Conservation (phyloP, 305 asterid genomes). For the Fraxinus dipetala region DNA sequence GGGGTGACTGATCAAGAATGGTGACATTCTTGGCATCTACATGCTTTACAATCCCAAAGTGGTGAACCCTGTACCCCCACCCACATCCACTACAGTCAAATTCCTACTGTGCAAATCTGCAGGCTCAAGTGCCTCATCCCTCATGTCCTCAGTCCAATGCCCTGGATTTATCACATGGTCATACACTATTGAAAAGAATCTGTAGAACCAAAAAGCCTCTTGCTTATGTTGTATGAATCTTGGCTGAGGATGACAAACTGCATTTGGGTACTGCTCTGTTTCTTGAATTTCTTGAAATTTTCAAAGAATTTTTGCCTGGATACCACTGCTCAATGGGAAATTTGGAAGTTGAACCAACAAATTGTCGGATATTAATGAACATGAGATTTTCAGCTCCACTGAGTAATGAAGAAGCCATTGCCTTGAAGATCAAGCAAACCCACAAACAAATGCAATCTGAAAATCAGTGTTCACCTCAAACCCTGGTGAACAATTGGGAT, state of each 20-base stretch:
- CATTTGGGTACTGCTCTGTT: slow-evolving; percentile 39
- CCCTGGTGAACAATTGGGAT: background rate
- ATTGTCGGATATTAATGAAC: slow-evolving; percentile 15
- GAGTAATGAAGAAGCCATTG: slow-evolving; percentile 42
- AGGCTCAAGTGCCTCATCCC: slow-evolving; percentile 57
- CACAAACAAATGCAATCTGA: background rate
- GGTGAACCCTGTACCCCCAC: slow-evolving; percentile 45
- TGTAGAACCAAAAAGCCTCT: slow-evolving; percentile 44
- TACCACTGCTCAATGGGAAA: slow-evolving; percentile 16
- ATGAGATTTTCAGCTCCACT: slow-evolving; percentile 22
- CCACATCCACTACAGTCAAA: slow-evolving; percentile 40
- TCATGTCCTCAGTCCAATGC: slow-evolving; percentile 81
- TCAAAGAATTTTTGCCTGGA: slow-evolving; percentile 20
- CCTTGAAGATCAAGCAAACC: background rate
- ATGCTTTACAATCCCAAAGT: slow-evolving; percentile 41
- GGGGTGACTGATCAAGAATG: slow-evolving; percentile 96
- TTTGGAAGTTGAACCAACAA: slow-evolving; percentile 28
- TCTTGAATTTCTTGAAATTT: slow-evolving; percentile 11
- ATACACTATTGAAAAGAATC: slow-evolving; percentile 40
- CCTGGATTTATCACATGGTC: slow-evolving; percentile 83
- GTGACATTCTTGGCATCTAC: slow-evolving; percentile 46
- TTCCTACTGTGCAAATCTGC: slow-evolving; percentile 32
- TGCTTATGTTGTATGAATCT: slow-evolving; percentile 84
- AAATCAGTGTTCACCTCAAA: background rate
- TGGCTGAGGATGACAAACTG: slow-evolving; percentile 64